Conservation (phyloP, 2,329 filamentous ascomycete species). For the Aureobasidium uvarum region DNA sequence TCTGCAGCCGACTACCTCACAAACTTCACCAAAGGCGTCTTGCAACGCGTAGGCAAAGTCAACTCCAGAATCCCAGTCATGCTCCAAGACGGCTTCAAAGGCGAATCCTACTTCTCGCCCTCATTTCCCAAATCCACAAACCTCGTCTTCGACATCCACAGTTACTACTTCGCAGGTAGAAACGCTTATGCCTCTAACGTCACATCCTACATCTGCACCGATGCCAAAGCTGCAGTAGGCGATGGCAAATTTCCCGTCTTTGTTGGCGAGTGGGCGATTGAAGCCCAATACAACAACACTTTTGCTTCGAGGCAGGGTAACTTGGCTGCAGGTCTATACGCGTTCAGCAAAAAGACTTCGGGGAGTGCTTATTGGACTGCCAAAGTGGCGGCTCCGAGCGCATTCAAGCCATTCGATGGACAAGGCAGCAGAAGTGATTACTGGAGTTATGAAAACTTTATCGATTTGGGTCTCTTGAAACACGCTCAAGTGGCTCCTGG, state of each 20-base stretch:
- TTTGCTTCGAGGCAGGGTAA: constrained; percentile 33
- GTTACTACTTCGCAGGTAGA: constrained; percentile 36
- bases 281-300: constrained; percentile 38
- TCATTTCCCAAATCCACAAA: constrained; percentile 33
- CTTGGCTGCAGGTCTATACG: constrained; percentile 38
- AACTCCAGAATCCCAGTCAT: constrained; percentile 38
- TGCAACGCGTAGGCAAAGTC: constrained; percentile 32
- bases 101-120: constrained; percentile 33
- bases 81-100: constrained; percentile 37
- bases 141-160: constrained; percentile 37
- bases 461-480: not conserved
- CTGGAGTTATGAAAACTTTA: not conserved
- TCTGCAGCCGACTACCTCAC: too few species aligned
- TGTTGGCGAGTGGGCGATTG: constrained; percentile 40
- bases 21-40: constrained; percentile 37
- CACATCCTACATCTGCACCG: constrained; percentile 32
- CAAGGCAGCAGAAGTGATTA: not conserved
- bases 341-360: constrained; percentile 36
- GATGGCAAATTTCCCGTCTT: constrained; percentile 37
- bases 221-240: constrained; percentile 31
- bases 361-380: constrained; percentile 37
- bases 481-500: too few species aligned
- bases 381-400: not conserved
- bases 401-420: not conserved
- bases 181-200: constrained; percentile 33